These are phyloP conservation scores for Pseudogymnoascus sp. DNA, from an alignment of 2,329 filamentous ascomycete species.

Conservation along the genomic window DNA sequence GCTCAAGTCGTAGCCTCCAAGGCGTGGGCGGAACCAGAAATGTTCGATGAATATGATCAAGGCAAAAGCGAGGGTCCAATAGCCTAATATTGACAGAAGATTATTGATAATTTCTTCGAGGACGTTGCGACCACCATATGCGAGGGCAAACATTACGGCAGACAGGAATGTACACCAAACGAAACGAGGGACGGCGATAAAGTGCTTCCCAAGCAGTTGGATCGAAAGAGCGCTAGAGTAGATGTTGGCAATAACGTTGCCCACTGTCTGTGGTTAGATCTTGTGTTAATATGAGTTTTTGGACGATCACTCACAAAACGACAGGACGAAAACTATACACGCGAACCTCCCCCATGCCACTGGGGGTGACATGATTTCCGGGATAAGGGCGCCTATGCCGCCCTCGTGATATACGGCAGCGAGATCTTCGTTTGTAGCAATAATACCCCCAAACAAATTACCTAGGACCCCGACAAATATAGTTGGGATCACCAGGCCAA, in stretches of 20 bases:
- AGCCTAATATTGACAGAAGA: constrained; percentile 18
- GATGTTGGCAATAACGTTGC: constrained; percentile 17
- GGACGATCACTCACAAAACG: neutral
- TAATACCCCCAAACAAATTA: constrained; percentile 8
- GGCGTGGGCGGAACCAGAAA: constrained; percentile 17
- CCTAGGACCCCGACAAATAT: constrained; percentile 3
- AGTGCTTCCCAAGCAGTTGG: constrained; percentile 17
- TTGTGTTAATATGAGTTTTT: neutral
- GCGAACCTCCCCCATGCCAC: constrained; percentile 2
- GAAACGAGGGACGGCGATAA: constrained; percentile 19
- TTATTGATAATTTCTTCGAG: constrained; percentile 19
- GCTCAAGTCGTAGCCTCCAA: constrained; percentile 17
- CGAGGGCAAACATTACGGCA: constrained; percentile 14
- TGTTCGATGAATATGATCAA: constrained; percentile 17
- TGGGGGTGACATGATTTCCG: neutral
- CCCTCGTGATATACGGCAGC: neutral
- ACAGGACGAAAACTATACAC: neutral
- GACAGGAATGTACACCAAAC: constrained; percentile 18
- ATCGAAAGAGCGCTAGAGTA: constrained; percentile 20
- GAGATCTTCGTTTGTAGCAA: neutral
- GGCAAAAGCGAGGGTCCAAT: constrained; percentile 20
- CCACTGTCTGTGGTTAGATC: neutral
- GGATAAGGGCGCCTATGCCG: constrained; percentile 4
- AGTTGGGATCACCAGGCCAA: constrained; percentile 40
- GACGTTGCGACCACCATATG: constrained; percentile 17